These are phyloP conservation scores for Aurantiochytrium sp. DNA, from an alignment of 108 stramenopile species.

Conservation along the genomic window DNA sequence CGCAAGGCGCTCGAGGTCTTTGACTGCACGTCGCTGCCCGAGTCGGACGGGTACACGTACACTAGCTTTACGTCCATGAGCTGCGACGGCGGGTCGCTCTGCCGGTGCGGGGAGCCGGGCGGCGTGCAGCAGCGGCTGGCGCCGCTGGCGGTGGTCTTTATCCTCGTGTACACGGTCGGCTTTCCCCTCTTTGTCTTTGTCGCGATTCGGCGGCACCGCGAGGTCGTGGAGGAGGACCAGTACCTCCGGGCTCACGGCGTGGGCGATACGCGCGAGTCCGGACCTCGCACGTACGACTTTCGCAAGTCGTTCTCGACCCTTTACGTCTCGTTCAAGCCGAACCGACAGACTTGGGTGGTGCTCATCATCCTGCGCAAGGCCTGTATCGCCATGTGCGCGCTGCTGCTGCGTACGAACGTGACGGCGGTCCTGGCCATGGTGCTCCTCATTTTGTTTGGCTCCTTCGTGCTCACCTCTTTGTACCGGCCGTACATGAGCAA, in stretches of 20 bases:
- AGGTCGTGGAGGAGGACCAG: constrained; percentile 34
- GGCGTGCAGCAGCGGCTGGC: constrained; percentile 21
- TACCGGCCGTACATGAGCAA: constrained; percentile 42
- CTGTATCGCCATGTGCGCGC: constrained; percentile 30
- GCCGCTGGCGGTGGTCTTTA: constrained; percentile 33
- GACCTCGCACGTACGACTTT: constrained; percentile 11
- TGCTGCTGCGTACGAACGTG: constrained; percentile 34
- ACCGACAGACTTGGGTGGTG: constrained; percentile 33
- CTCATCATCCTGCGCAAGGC: constrained; percentile 38
- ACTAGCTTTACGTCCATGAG: constrained; percentile 23
- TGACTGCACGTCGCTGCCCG: constrained; percentile 39
- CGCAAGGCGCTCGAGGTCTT: constrained; percentile 39
- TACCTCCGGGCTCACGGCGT: constrained; percentile 32
- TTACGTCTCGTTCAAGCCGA: constrained; percentile 41
- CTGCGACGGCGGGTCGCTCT: constrained; percentile 31
- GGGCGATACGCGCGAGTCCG: constrained; percentile 14
- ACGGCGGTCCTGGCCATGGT: constrained; percentile 34
- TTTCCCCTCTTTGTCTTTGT: constrained; percentile 35
- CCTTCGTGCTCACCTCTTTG: constrained; percentile 29
- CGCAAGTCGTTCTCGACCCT: constrained; percentile 35
- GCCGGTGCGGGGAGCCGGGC: neutral
- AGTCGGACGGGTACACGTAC: constrained; percentile 41
- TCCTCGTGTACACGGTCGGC: constrained; percentile 39
- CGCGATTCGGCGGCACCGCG: neutral
- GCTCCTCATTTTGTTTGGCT: constrained; percentile 36